Conservation (phyloP, 2,329 filamentous ascomycete species). For the Venturia aucupariae region DNA sequence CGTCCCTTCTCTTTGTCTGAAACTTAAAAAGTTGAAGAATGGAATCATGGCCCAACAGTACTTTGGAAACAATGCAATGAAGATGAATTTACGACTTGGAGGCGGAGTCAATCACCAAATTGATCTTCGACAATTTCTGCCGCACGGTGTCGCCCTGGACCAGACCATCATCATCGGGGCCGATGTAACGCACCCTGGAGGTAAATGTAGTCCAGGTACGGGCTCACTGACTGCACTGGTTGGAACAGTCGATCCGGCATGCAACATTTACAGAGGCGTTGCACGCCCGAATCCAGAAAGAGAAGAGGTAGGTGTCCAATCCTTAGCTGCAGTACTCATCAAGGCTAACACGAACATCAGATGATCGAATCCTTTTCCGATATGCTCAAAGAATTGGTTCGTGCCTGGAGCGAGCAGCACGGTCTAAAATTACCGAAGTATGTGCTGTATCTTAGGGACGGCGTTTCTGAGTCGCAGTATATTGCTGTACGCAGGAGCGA, state of each 20-base stretch:
- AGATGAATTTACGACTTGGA: constrained; percentile 23
- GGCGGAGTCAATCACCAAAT: constrained; percentile 18
- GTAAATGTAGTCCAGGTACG: constrained; percentile 17
- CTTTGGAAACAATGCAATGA: constrained; percentile 22
- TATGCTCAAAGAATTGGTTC: too few species aligned
- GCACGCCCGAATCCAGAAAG: constrained; percentile 12
- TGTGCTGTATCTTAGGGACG: constrained; percentile 24
- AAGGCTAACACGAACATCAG: too few species aligned
- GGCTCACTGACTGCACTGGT: constrained; percentile 36
- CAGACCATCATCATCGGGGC: constrained; percentile 33
- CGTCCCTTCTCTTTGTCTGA: too few species aligned
- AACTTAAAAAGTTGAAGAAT: too few species aligned
- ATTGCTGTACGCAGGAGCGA: constrained; percentile 9
- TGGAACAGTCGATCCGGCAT: constrained; percentile 27
- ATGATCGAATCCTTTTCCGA: too few species aligned
- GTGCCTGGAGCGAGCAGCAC: too few species aligned
- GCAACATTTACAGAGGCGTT: constrained; percentile 22
- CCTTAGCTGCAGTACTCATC: too few species aligned
- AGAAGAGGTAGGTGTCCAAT: not conserved
- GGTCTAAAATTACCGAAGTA: too few species aligned
- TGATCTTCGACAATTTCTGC: constrained; percentile 1
- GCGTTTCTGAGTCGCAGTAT: constrained; percentile 21
- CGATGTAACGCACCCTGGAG: constrained; percentile 35
- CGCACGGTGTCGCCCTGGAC: too few species aligned
- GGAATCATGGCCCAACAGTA: too few species aligned